Percentiles rank a stretch among this genome's conserved stretches.
Conservation (phyloP, 164 flowering plant species). For the Vitis cinerea region DNA sequence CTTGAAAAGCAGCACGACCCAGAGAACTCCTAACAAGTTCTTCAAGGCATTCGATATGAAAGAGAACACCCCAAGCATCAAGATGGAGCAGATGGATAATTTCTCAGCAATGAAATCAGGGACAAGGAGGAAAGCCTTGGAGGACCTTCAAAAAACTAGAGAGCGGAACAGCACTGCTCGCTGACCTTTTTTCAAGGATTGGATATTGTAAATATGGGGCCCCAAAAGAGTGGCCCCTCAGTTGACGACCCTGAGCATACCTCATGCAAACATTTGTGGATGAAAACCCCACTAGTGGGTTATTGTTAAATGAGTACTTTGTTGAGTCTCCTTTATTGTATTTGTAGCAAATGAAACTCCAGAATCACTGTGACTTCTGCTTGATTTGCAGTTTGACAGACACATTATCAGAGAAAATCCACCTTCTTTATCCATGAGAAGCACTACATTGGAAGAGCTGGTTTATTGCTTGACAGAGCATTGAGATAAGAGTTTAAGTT, state of each 20-base stretch:
- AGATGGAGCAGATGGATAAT: constrained; percentile 8
- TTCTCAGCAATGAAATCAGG: constrained; percentile 3
- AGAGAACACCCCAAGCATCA: constrained; percentile 15
- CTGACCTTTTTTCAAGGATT: background rate
- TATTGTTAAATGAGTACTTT: no score
- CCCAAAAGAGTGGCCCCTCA: background rate
- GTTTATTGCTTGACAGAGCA: no score
- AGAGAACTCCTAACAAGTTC: background rate
- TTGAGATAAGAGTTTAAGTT: no score
- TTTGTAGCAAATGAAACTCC: no score
- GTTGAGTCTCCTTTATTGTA: no score
- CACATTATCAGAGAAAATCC: no score
- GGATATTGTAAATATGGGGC: background rate
- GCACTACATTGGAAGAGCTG: no score
- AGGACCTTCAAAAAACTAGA: constrained; percentile 9
- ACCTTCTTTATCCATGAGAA: no score
- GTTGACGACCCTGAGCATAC: background rate
- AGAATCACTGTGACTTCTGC: no score
- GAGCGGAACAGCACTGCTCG: background rate
- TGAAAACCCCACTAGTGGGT: no score
- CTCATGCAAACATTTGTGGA: constrained; percentile 1
- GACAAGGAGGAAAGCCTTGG: constrained; percentile 21
- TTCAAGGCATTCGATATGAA: constrained; percentile 16
- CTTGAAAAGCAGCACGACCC: background rate
- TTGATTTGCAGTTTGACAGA: no score